phyloP scores from a whole-genome alignment of 2,329 filamentous ascomycete genomes.

The Ilyonectria mors-panacis region DNA sequence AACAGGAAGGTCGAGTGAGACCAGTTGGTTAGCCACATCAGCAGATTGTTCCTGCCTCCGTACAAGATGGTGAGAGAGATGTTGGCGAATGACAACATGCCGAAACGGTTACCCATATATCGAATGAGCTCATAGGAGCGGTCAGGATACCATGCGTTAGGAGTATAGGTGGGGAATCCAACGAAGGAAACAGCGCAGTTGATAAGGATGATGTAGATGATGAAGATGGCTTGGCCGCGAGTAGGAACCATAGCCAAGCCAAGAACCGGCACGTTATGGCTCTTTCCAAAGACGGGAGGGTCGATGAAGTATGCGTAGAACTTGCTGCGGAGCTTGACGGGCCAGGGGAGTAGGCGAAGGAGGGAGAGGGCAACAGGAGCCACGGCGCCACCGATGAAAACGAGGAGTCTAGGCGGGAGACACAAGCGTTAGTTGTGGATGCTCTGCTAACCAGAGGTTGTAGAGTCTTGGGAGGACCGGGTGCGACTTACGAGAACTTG shows the following conservation, averaged over 20 bases:
- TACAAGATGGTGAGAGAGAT: slow-evolving; percentile 61
- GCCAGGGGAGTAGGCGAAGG: slow-evolving; percentile 40
- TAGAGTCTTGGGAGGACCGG: neutral
- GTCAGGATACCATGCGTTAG: slow-evolving; percentile 49
- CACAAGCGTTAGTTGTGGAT: neutral
- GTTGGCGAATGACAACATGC: slow-evolving; percentile 57
- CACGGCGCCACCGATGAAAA: slow-evolving; percentile 39
- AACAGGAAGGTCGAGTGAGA: slow-evolving; percentile 63
- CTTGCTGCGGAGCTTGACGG: slow-evolving; percentile 27
- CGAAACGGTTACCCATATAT: slow-evolving; percentile 58
- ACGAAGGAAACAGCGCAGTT: slow-evolving; percentile 54
- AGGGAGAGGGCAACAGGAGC: slow-evolving; percentile 42
- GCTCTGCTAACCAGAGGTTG: neutral
- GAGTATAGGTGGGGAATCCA: slow-evolving; percentile 44
- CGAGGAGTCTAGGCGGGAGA: slow-evolving; percentile 29
- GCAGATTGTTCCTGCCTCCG: slow-evolving; percentile 62
- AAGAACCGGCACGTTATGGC: slow-evolving; percentile 43
- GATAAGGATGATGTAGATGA: slow-evolving; percentile 56
- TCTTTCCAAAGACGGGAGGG: slow-evolving; percentile 44
- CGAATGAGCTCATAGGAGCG: slow-evolving; percentile 48
- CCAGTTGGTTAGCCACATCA: slow-evolving; percentile 65
- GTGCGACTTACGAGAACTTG: slow-evolving; percentile 38
- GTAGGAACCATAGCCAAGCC: slow-evolving; percentile 55
- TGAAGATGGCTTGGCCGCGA: slow-evolving; percentile 60
- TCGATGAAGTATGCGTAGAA: slow-evolving; percentile 50